Conservation (phyloP, 495 filamentous ascomycete genomes). For the Bacidia rubella region DNA sequence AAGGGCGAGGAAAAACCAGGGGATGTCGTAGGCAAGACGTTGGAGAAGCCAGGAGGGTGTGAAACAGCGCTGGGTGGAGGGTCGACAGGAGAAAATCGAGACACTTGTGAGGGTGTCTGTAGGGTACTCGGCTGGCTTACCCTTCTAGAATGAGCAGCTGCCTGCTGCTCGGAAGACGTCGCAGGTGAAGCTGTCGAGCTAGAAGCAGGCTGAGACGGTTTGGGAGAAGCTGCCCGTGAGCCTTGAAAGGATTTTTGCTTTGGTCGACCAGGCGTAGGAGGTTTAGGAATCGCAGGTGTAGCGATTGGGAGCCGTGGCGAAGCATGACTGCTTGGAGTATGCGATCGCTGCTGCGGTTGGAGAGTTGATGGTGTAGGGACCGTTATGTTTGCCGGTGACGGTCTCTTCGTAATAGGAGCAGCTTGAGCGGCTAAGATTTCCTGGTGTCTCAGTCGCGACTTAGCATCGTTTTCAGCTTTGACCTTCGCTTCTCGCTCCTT, state of each 20-base stretch:
- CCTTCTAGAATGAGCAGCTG: slow-evolving; percentile 15
- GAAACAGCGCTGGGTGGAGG: slow-evolving; percentile 29
- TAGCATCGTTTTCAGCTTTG: slow-evolving; percentile 32
- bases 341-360: slow-evolving; percentile 25
- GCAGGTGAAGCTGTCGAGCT: slow-evolving; percentile 57
- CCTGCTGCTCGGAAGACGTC: slow-evolving; percentile 41
- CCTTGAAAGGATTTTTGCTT: slow-evolving; percentile 74
- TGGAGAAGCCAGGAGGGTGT: slow-evolving; percentile 35
- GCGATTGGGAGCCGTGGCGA: slow-evolving; percentile 71
- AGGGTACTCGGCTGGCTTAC: slow-evolving; percentile 22
- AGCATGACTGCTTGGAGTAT: slow-evolving; percentile 34
- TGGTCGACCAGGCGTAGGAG: slow-evolving; percentile 59
- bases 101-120: slow-evolving; percentile 35
- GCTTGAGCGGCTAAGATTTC: slow-evolving; percentile 8
- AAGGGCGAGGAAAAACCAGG: slow-evolving; percentile 22
- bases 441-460: slow-evolving; percentile 35
- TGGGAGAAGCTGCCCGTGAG: slow-evolving; percentile 56
- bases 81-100: slow-evolving; percentile 32
- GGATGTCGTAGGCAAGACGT: slow-evolving; percentile 38
- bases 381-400: slow-evolving; percentile 28
- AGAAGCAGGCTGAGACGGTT: slow-evolving; percentile 38
- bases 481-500: slow-evolving; percentile 52
- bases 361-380: slow-evolving; percentile 41
- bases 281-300: slow-evolving; percentile 72
- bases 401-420: slow-evolving; percentile 13